phyloP scores from a whole-genome alignment of 2,329 filamentous ascomycete genomes.

The Fusarium pseudograminearum region DNA sequence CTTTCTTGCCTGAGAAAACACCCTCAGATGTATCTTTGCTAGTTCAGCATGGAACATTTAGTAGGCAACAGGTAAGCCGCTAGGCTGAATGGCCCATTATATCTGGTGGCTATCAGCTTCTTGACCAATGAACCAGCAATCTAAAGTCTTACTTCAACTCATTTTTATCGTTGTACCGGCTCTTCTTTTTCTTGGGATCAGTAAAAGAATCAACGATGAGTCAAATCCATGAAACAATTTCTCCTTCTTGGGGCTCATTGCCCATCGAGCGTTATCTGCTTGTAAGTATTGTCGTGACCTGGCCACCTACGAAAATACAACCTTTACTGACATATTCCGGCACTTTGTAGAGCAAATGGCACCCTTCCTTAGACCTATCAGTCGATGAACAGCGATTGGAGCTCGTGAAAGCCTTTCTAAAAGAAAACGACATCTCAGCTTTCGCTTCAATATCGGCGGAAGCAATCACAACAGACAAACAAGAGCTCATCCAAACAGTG shows the following conservation, averaged over 20 bases:
- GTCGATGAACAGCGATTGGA: neutral
- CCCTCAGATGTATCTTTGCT: too few relatives aligned
- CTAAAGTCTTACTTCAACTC: neutral
- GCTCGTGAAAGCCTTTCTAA: neutral
- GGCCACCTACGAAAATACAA: accelerated
- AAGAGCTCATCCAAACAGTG: neutral
- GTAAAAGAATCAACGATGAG: neutral
- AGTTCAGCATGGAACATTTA: too few relatives aligned
- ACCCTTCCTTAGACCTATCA: neutral
- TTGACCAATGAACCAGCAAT: neutral
- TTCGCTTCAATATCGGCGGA: neutral
- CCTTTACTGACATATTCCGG: neutral
- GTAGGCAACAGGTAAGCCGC: neutral
- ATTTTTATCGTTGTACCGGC: neutral
- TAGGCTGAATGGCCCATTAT: neutral
- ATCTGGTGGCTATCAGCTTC: neutral
- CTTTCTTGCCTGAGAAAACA: too few relatives aligned
- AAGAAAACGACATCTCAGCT: neutral
- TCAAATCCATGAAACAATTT: accelerated
- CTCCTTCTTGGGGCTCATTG: neutral
- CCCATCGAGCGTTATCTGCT: neutral
- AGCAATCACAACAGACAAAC: accelerated
- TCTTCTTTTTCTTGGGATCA: neutral
- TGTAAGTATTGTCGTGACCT: neutral
- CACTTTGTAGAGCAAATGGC: neutral